phyloP scores from a whole-genome alignment of 1,139 yeast species.

The Debaryomyces psychrophilus region DNA sequence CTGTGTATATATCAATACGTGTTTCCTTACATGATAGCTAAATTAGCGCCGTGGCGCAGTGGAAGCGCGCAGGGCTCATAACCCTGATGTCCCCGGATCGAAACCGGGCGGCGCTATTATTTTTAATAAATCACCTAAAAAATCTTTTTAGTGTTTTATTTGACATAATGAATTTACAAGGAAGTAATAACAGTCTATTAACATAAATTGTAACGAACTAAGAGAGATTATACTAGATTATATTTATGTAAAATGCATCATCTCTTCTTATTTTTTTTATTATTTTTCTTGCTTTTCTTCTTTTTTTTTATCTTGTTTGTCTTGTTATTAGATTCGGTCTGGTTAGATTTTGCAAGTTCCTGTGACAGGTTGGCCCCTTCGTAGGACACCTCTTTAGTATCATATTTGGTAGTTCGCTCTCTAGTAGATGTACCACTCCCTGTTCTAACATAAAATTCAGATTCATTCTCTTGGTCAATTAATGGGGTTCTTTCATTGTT shows the following conservation, averaged over 20 bases:
- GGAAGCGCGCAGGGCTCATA: conserved; percentile 99
- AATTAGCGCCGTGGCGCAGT: conserved; percentile 91
- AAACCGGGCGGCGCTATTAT: conserved; percentile 98
- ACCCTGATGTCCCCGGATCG: conserved; percentile 99
- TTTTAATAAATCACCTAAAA: no score
- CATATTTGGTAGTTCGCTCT: not conserved
- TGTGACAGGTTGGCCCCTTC: not conserved
- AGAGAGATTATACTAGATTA: not conserved
- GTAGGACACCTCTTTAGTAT: not conserved
- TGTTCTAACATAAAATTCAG: not conserved
- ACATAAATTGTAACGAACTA: not conserved
- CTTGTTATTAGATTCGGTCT: not conserved
- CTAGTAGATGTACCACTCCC: not conserved
- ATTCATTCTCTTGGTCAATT: conserved; percentile 1
- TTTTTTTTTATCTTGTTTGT: conserved; percentile 8
- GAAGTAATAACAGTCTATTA: no score
- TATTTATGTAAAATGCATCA: not conserved
- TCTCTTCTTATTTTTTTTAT: conserved; percentile 9
- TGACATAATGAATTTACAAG: no score
- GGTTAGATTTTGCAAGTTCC: not conserved
- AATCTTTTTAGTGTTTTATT: no score
- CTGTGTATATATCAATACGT: no score
- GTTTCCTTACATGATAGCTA: no score
- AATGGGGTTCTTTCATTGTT: conserved; percentile 17
- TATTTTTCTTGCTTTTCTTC: conserved; percentile 8